Evolutionary conservation across 2,329 filamentous ascomycete species (phyloP).

Genomic region (Fusarium veterinarium): DNA sequence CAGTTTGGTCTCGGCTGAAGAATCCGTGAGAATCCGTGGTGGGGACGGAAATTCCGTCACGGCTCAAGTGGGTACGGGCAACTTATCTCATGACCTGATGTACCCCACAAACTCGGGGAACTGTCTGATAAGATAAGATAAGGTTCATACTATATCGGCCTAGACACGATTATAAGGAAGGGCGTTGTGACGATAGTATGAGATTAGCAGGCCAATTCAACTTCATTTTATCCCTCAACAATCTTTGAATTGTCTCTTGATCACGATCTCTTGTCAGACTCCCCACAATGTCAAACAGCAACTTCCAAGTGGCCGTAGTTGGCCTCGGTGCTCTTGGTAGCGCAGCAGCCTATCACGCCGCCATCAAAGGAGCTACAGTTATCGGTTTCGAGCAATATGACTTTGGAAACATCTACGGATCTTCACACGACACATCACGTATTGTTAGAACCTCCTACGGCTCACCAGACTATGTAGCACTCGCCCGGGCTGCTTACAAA

Average conservation of each 20-base stretch:
- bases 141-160: background rate
- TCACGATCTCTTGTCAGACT: fast-evolving
- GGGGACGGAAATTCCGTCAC: background rate
- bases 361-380: conserved; percentile 38
- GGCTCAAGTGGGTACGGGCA: background rate
- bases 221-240: background rate
- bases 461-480: conserved; percentile 38
- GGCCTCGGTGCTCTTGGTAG: conserved; percentile 16
- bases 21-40: conserved; percentile 13
- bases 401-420: conserved; percentile 40
- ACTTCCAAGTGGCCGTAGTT: conserved; percentile 9
- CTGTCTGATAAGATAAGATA: background rate
- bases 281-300: background rate
- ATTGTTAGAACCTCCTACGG: conserved; percentile 42
- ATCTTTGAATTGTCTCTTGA: background rate
- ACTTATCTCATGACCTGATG: background rate
- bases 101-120: background rate
- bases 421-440: conserved; percentile 42
- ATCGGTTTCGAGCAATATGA: conserved; percentile 44
- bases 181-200: background rate
- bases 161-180: background rate
- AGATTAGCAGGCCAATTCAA: background rate
- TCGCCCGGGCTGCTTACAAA: conserved; percentile 39
- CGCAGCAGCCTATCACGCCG: conserved; percentile 10
- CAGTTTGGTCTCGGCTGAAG: background rate